These are phyloP conservation scores for Pezicula radicicola DNA, from an alignment of 2,329 filamentous ascomycete species.

Conservation along the genomic window DNA sequence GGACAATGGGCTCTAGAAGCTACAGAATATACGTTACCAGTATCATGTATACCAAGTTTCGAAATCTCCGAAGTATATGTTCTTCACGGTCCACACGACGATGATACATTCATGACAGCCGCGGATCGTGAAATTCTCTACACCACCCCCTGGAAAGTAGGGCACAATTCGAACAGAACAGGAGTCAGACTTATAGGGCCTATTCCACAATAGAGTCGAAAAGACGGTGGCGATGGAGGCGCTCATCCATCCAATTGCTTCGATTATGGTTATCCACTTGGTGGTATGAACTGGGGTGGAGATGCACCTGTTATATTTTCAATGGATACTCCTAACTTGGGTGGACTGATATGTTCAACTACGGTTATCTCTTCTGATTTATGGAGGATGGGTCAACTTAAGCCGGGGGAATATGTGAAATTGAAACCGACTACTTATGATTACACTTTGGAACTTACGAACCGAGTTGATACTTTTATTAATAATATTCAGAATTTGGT, in stretches of 20 bases:
- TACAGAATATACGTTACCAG: slow-evolving; percentile 4
- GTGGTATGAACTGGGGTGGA: slow-evolving; percentile 58
- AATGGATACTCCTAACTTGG: slow-evolving; percentile 56
- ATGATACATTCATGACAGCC: slow-evolving; percentile 29
- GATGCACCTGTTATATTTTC: slow-evolving; percentile 58
- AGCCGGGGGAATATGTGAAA: slow-evolving; percentile 52
- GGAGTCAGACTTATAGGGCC: slow-evolving; percentile 59
- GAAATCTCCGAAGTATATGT: slow-evolving; percentile 21
- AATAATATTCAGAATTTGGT: slow-evolving; percentile 27
- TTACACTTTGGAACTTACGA: slow-evolving; percentile 42
- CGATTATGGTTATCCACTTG: slow-evolving; percentile 56
- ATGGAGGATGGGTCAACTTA: slow-evolving; percentile 61
- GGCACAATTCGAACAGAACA: slow-evolving; percentile 57
- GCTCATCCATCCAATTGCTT: slow-evolving; percentile 58
- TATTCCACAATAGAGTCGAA: slow-evolving; percentile 53
- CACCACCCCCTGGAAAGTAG: slow-evolving; percentile 54
- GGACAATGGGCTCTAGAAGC: slow-evolving; percentile 2
- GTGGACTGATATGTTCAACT: slow-evolving; percentile 54
- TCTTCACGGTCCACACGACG: slow-evolving; percentile 30
- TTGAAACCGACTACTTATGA: slow-evolving; percentile 49
- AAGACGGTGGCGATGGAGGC: slow-evolving; percentile 60
- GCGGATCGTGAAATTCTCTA: slow-evolving; percentile 57
- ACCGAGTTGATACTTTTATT: slow-evolving; percentile 41
- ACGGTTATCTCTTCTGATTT: slow-evolving; percentile 55
- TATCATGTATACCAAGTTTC: slow-evolving; percentile 10